phyloP scores from a whole-genome alignment of 345 rosid genomes.

The Eucalyptus curtisii region DNA sequence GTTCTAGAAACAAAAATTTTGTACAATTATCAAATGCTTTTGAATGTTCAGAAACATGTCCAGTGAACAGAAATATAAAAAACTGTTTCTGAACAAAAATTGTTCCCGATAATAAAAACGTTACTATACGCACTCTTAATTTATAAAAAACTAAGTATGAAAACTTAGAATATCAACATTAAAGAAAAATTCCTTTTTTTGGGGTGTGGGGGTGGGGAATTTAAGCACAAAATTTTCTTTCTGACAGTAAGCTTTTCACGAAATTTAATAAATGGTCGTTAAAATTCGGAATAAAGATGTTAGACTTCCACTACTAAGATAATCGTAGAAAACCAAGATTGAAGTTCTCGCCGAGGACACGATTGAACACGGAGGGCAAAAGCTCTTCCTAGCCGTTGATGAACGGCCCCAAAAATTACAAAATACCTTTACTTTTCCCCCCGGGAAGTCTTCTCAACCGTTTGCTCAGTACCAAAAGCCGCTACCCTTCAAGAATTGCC shows the following conservation, averaged over 20 bases:
- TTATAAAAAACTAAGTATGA: not conserved
- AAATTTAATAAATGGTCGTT: not conserved
- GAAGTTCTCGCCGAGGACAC: not conserved
- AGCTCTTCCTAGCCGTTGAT: not conserved
- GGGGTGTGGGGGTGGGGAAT: rapidly evolving
- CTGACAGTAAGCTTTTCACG: not conserved
- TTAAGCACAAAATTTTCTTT: not conserved
- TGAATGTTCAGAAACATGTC: rapidly evolving
- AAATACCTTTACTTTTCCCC: not conserved
- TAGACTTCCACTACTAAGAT: not conserved
- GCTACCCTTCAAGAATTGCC: not conserved
- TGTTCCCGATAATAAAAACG: rapidly evolving
- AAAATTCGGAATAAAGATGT: not conserved
- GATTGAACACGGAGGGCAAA: not conserved
- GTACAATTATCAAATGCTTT: rapidly evolving
- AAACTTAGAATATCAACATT: not conserved
- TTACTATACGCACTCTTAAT: rapidly evolving
- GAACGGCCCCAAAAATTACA: not conserved
- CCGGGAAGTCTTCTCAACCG: not conserved
- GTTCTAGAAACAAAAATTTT: rapidly evolving
- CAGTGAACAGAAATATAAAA: rapidly evolving
- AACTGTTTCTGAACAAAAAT: too few species aligned
- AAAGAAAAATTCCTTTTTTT: not conserved
- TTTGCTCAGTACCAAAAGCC: not conserved
- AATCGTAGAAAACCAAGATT: not conserved